These are phyloP conservation scores for Ophiosphaerella korrae DNA, from an alignment of 2,329 filamentous ascomycete genomes.

Conservation along the genomic window DNA sequence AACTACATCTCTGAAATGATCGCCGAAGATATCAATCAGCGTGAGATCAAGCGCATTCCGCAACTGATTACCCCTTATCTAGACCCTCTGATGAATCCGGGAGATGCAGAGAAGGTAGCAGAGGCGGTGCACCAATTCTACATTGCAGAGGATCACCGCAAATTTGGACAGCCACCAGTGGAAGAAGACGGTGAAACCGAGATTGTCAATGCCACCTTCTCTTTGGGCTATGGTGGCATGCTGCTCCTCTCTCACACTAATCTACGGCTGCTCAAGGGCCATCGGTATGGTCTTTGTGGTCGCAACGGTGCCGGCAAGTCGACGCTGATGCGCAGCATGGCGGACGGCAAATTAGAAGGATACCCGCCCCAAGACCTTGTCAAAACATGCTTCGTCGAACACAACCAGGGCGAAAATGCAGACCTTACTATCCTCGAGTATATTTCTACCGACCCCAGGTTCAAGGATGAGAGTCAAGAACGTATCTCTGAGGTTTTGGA, in stretches of 20 bases:
- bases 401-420: conserved; percentile 98
- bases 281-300: conserved; percentile 95
- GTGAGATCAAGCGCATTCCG: conserved; percentile 75
- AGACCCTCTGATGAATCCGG: conserved; percentile 67
- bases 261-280: conserved; percentile 89
- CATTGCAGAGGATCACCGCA: conserved; percentile 82
- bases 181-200: conserved; percentile 92
- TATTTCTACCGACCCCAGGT: conserved; percentile 84
- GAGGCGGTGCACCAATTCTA: conserved; percentile 78
- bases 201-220: conserved; percentile 98
- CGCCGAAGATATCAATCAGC: conserved; percentile 83
- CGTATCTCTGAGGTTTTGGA: conserved; percentile 82
- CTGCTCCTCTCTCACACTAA: conserved; percentile 95
- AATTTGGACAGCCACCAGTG: conserved; percentile 81
- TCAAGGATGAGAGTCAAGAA: conserved; percentile 76
- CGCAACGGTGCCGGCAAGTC: conserved; percentile 98
- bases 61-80: conserved; percentile 76
- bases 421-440: conserved; percentile 96
- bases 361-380: conserved; percentile 93
- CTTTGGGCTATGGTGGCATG: conserved; percentile 96
- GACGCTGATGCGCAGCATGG: conserved; percentile 97
- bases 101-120: conserved; percentile 68
- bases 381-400: conserved; percentile 96
- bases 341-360: conserved; percentile 92
- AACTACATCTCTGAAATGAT: conserved; percentile 83